Evolutionary conservation across 371 early-diverging fungal species (phyloP), one percentile per base, ranked within the genome.

Genomic region (Vairimorpha apis): DNA sequence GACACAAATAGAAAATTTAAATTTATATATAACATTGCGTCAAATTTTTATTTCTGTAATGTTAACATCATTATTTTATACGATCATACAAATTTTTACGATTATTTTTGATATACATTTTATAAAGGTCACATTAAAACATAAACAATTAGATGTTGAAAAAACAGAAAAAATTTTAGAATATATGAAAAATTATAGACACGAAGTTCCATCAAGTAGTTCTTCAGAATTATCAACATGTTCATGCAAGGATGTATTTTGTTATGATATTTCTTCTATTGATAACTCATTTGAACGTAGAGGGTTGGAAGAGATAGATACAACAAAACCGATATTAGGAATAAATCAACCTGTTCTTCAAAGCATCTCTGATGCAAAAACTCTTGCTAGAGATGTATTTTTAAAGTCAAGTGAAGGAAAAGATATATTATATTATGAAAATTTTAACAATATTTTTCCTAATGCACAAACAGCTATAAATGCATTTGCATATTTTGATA

Each of bases 401-500:
- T 37, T 12, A 2, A 82, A 80, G 58, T 79, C 72, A 30, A 68
- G 74, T 13, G 21, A 25, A 8, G 74, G 69, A 33, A 69, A 63
- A 23, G 63, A 78, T 0, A 27, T 25, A 13, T 58, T 84, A 21
- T 72, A 59, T 13, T 77, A 78, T 68, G 74, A 78, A 16, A 75
- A 79, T 38, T 82, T 84, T 65, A 75, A 62, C 43, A 65, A 41
- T 18, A 81, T 82, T 14, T 84, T 84, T 65, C 67, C 77, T n/a
- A 77, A 35, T 41, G n/a, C 78, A 49, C 75, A 82, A 47, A 47
- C 58, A n/a, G 79, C 81, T 8, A 35, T 76, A 33, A 75, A 79
- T 70, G 81, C 82, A 43, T 80, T 79, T 58, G 16, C 74, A 2
- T 82, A 78, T 62, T 82, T 84, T 75, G 83, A 81, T 64, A 58